Conservation (phyloP, 148 eudicot species). For the Cornus florida region DNA sequence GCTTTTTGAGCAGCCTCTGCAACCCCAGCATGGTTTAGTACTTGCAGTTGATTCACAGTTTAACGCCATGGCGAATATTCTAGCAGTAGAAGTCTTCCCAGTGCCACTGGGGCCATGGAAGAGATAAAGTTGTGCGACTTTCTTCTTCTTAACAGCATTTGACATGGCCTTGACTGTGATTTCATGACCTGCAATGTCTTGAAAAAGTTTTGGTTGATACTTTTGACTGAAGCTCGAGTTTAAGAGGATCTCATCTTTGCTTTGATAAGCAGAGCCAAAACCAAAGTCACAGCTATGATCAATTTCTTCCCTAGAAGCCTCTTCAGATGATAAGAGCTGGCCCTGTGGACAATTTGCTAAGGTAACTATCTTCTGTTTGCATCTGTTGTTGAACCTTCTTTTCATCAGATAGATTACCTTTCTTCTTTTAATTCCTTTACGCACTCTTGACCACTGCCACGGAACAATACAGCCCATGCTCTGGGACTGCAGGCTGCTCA, state of each 20-base stretch:
- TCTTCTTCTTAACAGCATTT: slow-evolving; percentile 24
- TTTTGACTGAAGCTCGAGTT: slow-evolving; percentile 17
- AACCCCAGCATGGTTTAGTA: slow-evolving; percentile 24
- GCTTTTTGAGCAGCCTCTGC: slow-evolving; percentile 33
- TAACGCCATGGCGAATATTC: slow-evolving; percentile 23
- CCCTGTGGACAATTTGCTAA: not conserved
- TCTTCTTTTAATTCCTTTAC: not conserved
- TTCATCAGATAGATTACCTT: not conserved
- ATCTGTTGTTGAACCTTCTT: not conserved
- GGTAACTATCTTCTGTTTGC: not conserved
- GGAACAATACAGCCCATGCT: not conserved
- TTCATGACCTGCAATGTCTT: slow-evolving; percentile 25
- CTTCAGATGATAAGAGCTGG: not conserved
- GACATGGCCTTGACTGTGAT: slow-evolving; percentile 21
- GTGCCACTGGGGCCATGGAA: slow-evolving; percentile 31
- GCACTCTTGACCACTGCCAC: slow-evolving; percentile 5
- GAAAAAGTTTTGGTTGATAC: slow-evolving; percentile 25
- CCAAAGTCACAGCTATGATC: not conserved
- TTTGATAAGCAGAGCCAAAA: not conserved
- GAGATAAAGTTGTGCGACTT: slow-evolving; percentile 24
- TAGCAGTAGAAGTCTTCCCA: slow-evolving; percentile 31
- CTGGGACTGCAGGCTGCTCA: not conserved
- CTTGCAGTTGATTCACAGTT: slow-evolving; percentile 14
- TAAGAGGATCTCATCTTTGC: not conserved
- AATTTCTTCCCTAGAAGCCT: not conserved